Percentiles rank a stretch among this genome's conserved stretches.
phyloP scores from a whole-genome alignment of 2,329 filamentous ascomycete species.

The Colletotrichum kahawae region DNA sequence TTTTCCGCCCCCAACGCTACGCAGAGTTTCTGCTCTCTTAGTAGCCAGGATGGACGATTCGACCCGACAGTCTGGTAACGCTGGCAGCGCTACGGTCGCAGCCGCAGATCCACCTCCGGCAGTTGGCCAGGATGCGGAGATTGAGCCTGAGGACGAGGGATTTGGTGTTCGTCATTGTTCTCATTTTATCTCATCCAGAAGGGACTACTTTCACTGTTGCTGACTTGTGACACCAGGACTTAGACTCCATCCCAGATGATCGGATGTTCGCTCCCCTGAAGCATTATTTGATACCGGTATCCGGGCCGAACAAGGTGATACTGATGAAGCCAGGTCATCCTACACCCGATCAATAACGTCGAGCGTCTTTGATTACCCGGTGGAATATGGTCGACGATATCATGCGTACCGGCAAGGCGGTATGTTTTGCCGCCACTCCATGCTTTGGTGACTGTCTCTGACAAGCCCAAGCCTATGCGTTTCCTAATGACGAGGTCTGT shows the following conservation, averaged over 20 bases:
- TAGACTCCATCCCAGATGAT: not conserved
- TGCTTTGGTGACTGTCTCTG: not conserved
- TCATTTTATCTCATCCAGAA: not conserved
- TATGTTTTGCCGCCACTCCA: not conserved
- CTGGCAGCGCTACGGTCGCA: not conserved
- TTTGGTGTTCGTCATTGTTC: not conserved
- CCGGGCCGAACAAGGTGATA: too few relatives aligned
- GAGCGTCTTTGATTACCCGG: not conserved
- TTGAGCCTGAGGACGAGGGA: not conserved
- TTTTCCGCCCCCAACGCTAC: not conserved
- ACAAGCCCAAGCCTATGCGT: slow-evolving; percentile 23
- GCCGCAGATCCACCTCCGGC: not conserved
- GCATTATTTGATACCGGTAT: too few relatives aligned
- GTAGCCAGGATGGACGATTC: not conserved
- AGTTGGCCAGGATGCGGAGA: not conserved
- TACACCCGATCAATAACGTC: not conserved
- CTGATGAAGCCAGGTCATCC: not conserved
- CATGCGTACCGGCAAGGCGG: not conserved
- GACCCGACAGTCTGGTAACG: not conserved
- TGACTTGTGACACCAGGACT: not conserved
- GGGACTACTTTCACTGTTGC: not conserved
- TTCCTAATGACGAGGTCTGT: slow-evolving; percentile 39
- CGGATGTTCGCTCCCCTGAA: not conserved
- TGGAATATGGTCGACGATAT: not conserved
- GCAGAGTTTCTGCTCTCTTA: not conserved